These are phyloP conservation scores for Tulasnella calospora DNA, from an alignment of 768 basidiomycete genomes.

Conservation along the genomic window DNA sequence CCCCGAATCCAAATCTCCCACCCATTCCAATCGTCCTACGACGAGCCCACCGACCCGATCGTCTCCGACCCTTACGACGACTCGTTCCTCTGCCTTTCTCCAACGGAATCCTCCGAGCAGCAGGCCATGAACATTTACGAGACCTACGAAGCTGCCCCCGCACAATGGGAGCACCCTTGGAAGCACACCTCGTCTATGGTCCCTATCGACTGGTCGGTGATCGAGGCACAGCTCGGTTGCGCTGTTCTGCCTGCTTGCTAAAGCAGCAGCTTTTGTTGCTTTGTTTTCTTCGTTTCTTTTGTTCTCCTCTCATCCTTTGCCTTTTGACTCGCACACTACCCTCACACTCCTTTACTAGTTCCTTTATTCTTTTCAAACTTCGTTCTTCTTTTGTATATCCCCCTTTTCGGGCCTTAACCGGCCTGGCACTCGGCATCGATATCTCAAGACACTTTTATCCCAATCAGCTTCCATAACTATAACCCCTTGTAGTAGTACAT, in stretches of 20 bases:
- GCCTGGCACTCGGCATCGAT: neutral
- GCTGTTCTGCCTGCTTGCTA: neutral
- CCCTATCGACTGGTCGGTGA: neutral
- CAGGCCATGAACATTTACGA: neutral
- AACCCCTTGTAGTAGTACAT: slow-evolving; percentile 5
- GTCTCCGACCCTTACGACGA: neutral
- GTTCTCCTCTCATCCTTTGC: neutral
- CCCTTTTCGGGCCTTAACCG: neutral
- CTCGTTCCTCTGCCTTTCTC: slow-evolving; percentile 8
- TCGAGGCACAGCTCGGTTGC: neutral
- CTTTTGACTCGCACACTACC: neutral
- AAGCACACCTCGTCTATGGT: neutral
- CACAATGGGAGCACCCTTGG: slow-evolving; percentile 1
- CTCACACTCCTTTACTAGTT: neutral
- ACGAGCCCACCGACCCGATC: neutral
- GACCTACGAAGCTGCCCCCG: neutral
- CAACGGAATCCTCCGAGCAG: neutral
- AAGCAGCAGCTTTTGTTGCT: neutral
- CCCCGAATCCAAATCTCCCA: neutral
- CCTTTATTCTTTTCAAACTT: neutral
- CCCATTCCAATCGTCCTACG: neutral
- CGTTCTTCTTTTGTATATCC: slow-evolving; percentile 1
- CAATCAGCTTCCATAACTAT: neutral
- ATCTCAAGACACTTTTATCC: neutral
- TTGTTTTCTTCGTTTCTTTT: neutral